Conservation (phyloP, 2,329 filamentous ascomycete genomes). For the Cryphonectria radicalis region DNA sequence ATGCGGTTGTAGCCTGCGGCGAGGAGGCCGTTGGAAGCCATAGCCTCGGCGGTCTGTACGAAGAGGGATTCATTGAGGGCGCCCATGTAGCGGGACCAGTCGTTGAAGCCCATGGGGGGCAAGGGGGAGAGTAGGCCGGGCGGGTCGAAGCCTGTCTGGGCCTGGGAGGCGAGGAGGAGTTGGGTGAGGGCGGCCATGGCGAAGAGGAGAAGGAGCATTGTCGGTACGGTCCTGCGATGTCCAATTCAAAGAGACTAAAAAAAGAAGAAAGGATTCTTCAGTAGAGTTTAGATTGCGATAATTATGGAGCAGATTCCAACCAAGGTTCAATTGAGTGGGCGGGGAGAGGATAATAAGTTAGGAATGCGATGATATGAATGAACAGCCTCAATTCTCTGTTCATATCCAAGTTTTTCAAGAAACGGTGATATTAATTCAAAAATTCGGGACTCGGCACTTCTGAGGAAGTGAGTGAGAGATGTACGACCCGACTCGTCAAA, state of each 20-base stretch:
- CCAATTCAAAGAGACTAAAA: not conserved
- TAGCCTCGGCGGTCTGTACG: conserved; percentile 50
- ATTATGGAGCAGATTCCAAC: not conserved
- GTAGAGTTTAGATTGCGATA: not conserved
- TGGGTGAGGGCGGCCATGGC: conserved; percentile 20
- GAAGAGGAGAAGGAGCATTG: conserved; percentile 11
- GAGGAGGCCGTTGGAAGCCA: conserved; percentile 46
- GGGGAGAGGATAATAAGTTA: not conserved
- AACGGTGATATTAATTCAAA: not conserved
- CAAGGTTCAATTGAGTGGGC: not conserved
- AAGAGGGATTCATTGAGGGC: conserved; percentile 54
- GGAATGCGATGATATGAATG: not conserved
- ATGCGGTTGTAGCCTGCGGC: conserved; percentile 40
- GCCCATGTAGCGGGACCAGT: conserved; percentile 54
- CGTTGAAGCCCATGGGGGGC: conserved; percentile 58
- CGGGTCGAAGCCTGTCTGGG: conserved; percentile 22
- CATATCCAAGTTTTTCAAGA: not conserved
- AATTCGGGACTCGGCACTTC: not conserved
- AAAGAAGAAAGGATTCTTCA: not conserved
- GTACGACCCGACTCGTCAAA: not conserved
- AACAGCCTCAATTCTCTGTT: not conserved
- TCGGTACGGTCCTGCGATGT: not conserved
- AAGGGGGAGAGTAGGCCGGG: conserved; percentile 35
- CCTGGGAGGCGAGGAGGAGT: conserved; percentile 19
- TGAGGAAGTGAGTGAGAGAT: not conserved